These are phyloP conservation scores for Candida broadrunensis DNA, from an alignment of 805 yeast genomes.

Conservation along the genomic window DNA sequence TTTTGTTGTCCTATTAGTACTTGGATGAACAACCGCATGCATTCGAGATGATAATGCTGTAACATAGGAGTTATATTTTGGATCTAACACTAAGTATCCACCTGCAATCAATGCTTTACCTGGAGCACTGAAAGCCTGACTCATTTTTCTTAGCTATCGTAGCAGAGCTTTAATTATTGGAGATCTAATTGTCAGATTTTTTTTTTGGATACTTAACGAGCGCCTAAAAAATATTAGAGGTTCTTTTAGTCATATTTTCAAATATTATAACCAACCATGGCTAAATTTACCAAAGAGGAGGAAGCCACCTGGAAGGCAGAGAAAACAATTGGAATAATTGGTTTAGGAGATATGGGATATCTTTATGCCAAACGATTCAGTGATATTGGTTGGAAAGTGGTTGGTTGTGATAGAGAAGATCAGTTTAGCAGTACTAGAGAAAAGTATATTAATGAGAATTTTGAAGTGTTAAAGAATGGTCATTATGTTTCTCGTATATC, in stretches of 20 bases:
- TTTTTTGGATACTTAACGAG: no score
- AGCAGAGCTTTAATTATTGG: no score
- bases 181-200: no score
- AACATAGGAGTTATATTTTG: constrained; percentile 69
- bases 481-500: constrained; percentile 76
- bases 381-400: constrained; percentile 83
- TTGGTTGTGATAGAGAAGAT: constrained; percentile 84
- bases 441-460: constrained; percentile 39
- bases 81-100: constrained; percentile 88
- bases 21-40: constrained; percentile 55
- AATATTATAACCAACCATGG: no score
- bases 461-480: constrained; percentile 71
- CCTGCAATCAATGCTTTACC: constrained; percentile 95
- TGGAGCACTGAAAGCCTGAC: constrained; percentile 73
- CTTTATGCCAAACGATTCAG: constrained; percentile 78
- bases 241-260: no score
- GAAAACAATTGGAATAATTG: constrained; percentile 83
- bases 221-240: no score
- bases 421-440: constrained; percentile 43
- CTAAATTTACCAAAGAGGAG: constrained; percentile 7
- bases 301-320: constrained; percentile 14
- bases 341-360: constrained; percentile 95
- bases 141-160: no score
- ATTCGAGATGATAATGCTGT: constrained; percentile 88
- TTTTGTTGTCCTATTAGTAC: not conserved